Evolutionary conservation across 177 flowering plant genomes (phyloP), one percentile per base, ranked within the genome.

Genomic region (Tripterygium wilfordii): DNA sequence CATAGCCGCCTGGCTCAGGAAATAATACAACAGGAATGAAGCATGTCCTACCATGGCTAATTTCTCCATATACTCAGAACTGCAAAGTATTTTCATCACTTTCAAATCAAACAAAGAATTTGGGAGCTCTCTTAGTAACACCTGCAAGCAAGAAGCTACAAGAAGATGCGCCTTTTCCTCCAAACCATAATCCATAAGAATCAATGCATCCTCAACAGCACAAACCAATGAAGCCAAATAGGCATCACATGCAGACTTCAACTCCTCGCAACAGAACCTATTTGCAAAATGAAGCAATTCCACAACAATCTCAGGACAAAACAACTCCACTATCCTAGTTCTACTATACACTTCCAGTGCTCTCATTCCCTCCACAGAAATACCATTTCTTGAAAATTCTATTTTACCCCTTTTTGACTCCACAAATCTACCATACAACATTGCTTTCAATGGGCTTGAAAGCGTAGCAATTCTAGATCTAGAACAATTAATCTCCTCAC

Each of bases 101-200:
- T 59, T 60, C 0, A 64, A 61, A 49, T 68, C 67, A 29, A 61
- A 42, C 55, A 87, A 26, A 24, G 78, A 71, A 40, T 54, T 46
- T 0, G 96, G 96, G 14, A 87, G 67, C 60, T 82, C 87, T 57
- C 91, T 63, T 29, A 87, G 53, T 19, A 84, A 49, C 5, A 78
- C 71, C 63, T 87, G 92, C 70, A 87, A 61, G 62, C 92, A 87
- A 62, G 88, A 55, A 2, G 81, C 85, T 21, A 78, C 83, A 8
- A 84, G 64, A 31, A 84, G 70, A 56, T 63, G 33, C 0, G 92
- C 77, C 4, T 41, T 70, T 65, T 87, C 82, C 66, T 82, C 88
- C 51, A 84, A 62, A 1, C 87, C 89, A 56, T 79, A 87, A 16
- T 75, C 89, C 19, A 87, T 49, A 8, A 82, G 63, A 41, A 65